Evolutionary conservation across 768 basidiomycete genomes (phyloP), one percentile per base, ranked within the genome.

Genomic region (Leccinum barrowsii): DNA sequence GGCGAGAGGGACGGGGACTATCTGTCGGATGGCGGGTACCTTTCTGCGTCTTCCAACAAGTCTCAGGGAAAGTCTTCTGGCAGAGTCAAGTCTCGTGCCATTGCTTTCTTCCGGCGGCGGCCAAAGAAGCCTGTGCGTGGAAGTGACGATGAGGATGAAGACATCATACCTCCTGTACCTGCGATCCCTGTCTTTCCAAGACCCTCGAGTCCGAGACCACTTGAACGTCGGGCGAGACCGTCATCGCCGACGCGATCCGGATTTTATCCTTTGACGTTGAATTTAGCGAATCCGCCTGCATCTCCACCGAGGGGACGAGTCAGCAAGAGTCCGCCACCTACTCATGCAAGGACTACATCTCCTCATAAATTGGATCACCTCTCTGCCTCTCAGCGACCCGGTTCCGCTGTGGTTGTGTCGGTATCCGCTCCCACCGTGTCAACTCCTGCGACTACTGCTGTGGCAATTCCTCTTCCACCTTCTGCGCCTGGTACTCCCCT

Each of bases 21-120:
- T 42, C 21, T 62, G 1, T 72, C 71, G 12, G 71, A 72, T 17
- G 71, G 71, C 2, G 71, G 71, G 2, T 72, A 72, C 52, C 67
- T 72, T 44, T 72, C 71, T n/a, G 70, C 69, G 2, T 74, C 71
- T 50, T 72, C 71, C 1, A 72, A 63, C 56, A 72, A 73, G 54
- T 72, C 73, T 5, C 69, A 55, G 51, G 63, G 65, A 48, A 72
- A 72, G 52, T 69, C 71, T 1, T 42, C 70, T 7, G 48, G 67
- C 50, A 72, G 58, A 21, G 62, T 68, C 10, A 72, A 65, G 56
- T 67, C 71, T 26, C 71, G 72, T 53, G 71, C 71, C 46, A 69
- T 72, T 62, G 65, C 71, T 19, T 72, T 72, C 63, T 72, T 72
- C 58, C 65, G 73, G 46, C 69, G 73, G 30, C 65, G 69, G n/a